Percentiles rank a stretch among this genome's conserved stretches.
phyloP scores from a whole-genome alignment of 345 rosid species.

The Eucalyptus tenuipes region DNA sequence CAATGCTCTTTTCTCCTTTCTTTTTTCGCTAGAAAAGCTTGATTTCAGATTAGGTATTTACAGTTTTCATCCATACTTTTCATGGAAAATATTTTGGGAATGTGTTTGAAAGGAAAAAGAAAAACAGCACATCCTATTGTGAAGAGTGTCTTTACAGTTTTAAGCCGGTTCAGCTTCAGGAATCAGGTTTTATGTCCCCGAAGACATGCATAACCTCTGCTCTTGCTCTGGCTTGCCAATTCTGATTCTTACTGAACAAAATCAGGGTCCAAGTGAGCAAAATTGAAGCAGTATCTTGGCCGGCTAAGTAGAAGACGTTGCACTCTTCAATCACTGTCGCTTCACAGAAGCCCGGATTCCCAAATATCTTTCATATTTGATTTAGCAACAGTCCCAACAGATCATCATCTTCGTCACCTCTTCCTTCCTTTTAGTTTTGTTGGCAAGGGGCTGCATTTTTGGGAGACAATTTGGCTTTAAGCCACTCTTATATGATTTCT shows the following conservation, averaged over 20 bases:
- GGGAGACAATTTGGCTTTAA: not conserved
- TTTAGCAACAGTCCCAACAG: slow-evolving; percentile 14
- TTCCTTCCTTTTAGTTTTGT: not conserved
- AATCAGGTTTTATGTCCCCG: slow-evolving; percentile 2
- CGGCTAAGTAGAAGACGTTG: slow-evolving; percentile 14
- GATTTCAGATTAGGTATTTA: not conserved
- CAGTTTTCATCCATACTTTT: not conserved
- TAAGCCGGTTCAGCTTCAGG: slow-evolving; percentile 1
- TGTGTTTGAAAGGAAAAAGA: not conserved
- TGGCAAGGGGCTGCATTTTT: not conserved
- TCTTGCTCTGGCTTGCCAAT: slow-evolving; percentile 22
- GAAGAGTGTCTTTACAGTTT: not conserved
- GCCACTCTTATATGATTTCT: not conserved
- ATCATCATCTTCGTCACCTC: not conserved
- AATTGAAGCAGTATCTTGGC: slow-evolving; percentile 16
- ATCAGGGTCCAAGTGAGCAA: slow-evolving; percentile 21
- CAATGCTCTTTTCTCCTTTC: not conserved
- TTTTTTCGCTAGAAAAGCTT: not conserved
- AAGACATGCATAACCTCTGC: slow-evolving; percentile 14
- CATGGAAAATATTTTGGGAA: not conserved
- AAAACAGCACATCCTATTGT: not conserved
- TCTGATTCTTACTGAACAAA: slow-evolving; percentile 1
- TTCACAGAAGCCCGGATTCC: not conserved
- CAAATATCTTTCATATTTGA: slow-evolving; percentile 10
- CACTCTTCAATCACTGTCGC: slow-evolving; percentile 16